These are phyloP conservation scores for Penicillium flavigenum DNA, from an alignment of 495 filamentous ascomycete genomes.

Conservation along the genomic window DNA sequence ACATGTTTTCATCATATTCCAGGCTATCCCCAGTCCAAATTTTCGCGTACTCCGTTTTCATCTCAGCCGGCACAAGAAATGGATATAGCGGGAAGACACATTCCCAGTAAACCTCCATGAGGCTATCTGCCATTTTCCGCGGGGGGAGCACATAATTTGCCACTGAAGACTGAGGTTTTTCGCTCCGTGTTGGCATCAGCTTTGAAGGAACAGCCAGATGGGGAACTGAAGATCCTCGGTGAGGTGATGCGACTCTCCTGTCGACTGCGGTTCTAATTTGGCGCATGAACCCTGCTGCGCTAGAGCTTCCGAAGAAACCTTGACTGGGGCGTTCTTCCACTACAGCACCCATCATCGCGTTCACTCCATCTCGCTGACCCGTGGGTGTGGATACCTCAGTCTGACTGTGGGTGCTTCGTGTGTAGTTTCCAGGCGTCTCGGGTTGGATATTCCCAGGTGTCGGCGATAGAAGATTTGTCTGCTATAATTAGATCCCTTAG, in stretches of 20 bases:
- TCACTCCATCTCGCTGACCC: conserved; percentile 27
- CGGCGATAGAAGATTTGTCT: conserved; percentile 5
- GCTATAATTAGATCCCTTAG: neutral
- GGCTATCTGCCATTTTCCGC: conserved; percentile 39
- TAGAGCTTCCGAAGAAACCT: conserved; percentile 41
- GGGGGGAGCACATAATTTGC: conserved; percentile 40
- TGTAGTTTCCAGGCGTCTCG: neutral
- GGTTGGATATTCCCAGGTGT: conserved; percentile 1
- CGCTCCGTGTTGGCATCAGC: conserved; percentile 17
- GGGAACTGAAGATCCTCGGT: conserved; percentile 18
- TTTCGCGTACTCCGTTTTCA: conserved; percentile 35
- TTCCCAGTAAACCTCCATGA: conserved; percentile 44
- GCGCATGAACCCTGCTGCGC: conserved; percentile 40
- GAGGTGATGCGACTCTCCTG: conserved; percentile 28
- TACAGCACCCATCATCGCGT: conserved; percentile 43
- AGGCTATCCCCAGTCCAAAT: conserved; percentile 37
- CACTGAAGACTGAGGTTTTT: conserved; percentile 9
- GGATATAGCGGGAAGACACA: conserved; percentile 45
- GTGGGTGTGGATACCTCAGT: neutral
- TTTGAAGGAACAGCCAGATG: conserved; percentile 17
- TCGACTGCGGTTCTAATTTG: conserved; percentile 41
- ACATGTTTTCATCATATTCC: conserved; percentile 38
- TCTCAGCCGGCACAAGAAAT: conserved; percentile 33
- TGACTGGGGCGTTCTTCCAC: conserved; percentile 37
- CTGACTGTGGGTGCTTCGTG: neutral